Evolutionary conservation across 2,329 filamentous ascomycete genomes (phyloP), one percentile per base, ranked within the genome.

Genomic region (Endothia cerciana): DNA sequence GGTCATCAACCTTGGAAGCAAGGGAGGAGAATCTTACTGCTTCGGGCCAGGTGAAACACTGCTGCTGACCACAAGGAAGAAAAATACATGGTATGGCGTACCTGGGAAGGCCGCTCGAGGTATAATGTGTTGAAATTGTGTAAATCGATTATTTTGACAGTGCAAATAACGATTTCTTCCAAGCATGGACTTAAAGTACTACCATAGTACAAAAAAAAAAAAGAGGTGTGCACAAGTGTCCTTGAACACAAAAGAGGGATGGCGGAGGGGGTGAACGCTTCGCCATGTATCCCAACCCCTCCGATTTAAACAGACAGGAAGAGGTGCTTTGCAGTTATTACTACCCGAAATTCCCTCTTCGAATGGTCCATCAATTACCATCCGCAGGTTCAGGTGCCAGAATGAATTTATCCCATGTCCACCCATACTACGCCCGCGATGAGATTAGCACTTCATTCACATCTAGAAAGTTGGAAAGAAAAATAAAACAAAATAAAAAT

Each of bases 41-140:
- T 51, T 51, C 28, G 22, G 47, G 47, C 22, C 47, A 51, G 47
- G 47, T 51, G 47, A 51, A 51, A 51, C 47, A 51, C 47, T 17
- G 11, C n/a, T 40, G 55, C 53, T 19, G 15, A 36, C 17, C 41
- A 40, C 33, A 17, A n/a, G 33, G 13, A 10, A n/a, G 59, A n/a
- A 36, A 60, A 56, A 41, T 56, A 66, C 58, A 59, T 60, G 64
- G 15, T 60, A 22, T 41, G 56, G 47, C 47, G 53, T 33, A 45
- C 15, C 36, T 51, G 30, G 43, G 38, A 43, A 43, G 15, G 40
- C 6, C 3, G 19, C 38, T 43, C 17, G 41, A 3, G 17, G 17
- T 43, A 43, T 56, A 65, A 28, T 55, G 17, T n/a, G 22, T 28
- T 28, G 22, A 4, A 4, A 2, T 49, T 28, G n/a, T 49, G 45